phyloP scores from a whole-genome alignment of 2,329 filamentous ascomycete genomes.

The Alternaria atra region DNA sequence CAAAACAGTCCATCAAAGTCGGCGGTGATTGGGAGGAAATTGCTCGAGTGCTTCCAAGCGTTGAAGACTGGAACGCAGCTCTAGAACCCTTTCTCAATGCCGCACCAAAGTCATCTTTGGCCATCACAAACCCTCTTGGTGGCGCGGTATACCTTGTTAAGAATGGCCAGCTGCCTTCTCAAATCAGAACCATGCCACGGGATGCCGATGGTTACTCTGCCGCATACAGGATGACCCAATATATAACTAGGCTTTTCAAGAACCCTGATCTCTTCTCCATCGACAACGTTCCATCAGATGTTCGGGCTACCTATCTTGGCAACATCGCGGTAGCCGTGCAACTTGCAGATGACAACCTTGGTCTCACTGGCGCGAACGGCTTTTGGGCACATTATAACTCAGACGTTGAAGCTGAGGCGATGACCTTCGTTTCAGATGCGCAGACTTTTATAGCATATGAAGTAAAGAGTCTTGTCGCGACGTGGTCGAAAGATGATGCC shows the following conservation, averaged over 20 bases:
- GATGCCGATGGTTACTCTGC: constrained; percentile 77
- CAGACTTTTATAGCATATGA: constrained; percentile 59
- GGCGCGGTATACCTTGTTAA: constrained; percentile 73
- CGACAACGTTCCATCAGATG: constrained; percentile 41
- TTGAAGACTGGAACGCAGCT: constrained; percentile 71
- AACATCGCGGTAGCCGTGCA: constrained; percentile 65
- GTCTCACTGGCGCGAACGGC: constrained; percentile 63
- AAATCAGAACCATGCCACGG: constrained; percentile 54
- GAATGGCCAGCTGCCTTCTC: constrained; percentile 28
- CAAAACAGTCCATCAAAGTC: constrained; percentile 57
- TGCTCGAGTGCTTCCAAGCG: constrained; percentile 68
- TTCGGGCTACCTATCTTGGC: constrained; percentile 51
- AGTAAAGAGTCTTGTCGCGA: constrained; percentile 36
- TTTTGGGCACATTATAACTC: constrained; percentile 60
- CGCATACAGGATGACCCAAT: constrained; percentile 78
- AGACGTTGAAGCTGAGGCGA: constrained; percentile 62
- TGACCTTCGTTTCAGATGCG: constrained; percentile 62
- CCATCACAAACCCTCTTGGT: constrained; percentile 76
- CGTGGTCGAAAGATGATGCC: constrained; percentile 23
- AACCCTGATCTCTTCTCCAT: constrained; percentile 48
- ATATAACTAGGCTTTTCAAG: constrained; percentile 68
- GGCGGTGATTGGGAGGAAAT: constrained; percentile 38
- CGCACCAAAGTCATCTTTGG: constrained; percentile 69
- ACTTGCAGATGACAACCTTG: constrained; percentile 68
- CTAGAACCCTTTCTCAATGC: constrained; percentile 65